Evolutionary conservation across 1,284 basidiomycete genomes (phyloP), one percentile per base, ranked within the genome.

Genomic region (Trichosporon sp.): DNA sequence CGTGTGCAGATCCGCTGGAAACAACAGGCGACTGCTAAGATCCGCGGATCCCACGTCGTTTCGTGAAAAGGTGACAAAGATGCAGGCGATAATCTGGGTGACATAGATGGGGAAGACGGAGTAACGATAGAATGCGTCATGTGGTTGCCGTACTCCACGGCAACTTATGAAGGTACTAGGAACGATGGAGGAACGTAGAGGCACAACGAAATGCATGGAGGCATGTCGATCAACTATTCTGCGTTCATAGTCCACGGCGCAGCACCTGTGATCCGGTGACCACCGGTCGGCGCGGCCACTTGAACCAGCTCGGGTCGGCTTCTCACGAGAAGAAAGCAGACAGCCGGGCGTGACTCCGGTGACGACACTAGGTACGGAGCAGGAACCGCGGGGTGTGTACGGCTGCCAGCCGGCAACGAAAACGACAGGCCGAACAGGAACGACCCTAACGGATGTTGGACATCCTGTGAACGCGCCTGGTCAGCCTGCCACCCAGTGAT

Each of bases 41-140:
- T 40, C 38, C 38, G 38, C 38, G 38, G 38, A 40, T 40, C 38
- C 38, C 38, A 40, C 38, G 38, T 11, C 7, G 35, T 10, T 12
- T 10, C 38, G 19, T 5, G 43, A 54, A 54, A 54, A 1, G n/a
- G 51, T 54, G 51, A 26, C 51, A 21, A 54, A 10, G 51, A 48
- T 16, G 12, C n/a, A 19, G 19, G 51, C 21, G 51, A 54, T 54
- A 21, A 3, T 14, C 43, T 11, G 19, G 51, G 11, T 40, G 38
- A 21, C 8, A 54, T 16, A 5, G 51, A 26, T 2, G 51, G 19
- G 51, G 51, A 16, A 11, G 19, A 2, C 51, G 51, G 51, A 54
- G 51, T 54, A 54, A 54, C 51, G 51, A 54, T 54, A 54, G 51
- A 21, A 54, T 54, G 51, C 21, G 19, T 54, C 51, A 54, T 21